Evolutionary conservation across 2,329 filamentous ascomycete species (phyloP).

Genomic region (Pseudovirgaria hyperparasitica): DNA sequence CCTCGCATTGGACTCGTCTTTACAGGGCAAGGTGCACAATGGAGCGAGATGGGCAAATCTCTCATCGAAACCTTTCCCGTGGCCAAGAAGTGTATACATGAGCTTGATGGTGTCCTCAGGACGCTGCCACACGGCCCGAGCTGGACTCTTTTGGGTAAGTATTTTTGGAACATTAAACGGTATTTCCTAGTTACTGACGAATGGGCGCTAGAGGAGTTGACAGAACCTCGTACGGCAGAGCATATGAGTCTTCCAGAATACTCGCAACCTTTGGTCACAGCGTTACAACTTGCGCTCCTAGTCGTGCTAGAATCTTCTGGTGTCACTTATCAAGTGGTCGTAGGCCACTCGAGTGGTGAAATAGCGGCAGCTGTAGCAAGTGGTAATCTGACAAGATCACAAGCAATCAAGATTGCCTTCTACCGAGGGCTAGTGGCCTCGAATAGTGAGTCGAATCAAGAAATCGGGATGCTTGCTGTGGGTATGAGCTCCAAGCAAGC

Average conservation of each 20-base stretch:
- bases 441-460: background rate
- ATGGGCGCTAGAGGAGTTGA: constrained; percentile 7
- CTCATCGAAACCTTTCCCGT: constrained; percentile 3
- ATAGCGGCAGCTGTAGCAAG: constrained; percentile 7
- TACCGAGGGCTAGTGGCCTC: constrained; percentile 4
- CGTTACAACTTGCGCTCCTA: constrained; percentile 5
- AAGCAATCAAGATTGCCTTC: constrained; percentile 7
- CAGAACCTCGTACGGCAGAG: constrained; percentile 1
- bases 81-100: background rate
- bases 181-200: too few relatives aligned
- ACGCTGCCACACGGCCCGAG: constrained; percentile 2
- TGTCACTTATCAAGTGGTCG: constrained; percentile 1
- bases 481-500: constrained; percentile 7
- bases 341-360: constrained; percentile 6
- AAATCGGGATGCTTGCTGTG: constrained; percentile 13
- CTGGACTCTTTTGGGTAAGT: constrained; percentile 3
- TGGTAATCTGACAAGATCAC: constrained; percentile 3
- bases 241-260: constrained; percentile 6
- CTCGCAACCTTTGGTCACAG: constrained; percentile 6
- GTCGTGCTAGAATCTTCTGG: constrained; percentile 3
- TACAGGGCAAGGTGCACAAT: constrained; percentile 27
- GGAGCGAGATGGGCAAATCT: constrained; percentile 18
- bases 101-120: constrained; percentile 4
- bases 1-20: constrained; percentile 21
- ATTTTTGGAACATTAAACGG: too few relatives aligned